Evolutionary conservation across 805 yeast genomes (phyloP).

Genomic region (Pichia thaimueangensis): DNA sequence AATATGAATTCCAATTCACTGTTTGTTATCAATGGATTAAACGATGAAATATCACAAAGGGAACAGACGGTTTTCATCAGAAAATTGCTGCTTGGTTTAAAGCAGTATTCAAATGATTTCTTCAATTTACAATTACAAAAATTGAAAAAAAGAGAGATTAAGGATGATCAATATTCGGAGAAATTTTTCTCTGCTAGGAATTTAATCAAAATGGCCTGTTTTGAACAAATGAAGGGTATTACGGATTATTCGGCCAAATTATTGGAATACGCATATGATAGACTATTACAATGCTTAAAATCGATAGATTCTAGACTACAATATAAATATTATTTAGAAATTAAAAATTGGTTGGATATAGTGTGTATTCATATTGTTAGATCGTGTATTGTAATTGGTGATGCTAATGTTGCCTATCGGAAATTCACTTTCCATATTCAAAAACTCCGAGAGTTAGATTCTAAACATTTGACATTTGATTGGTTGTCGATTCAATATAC

Average conservation of each 20-base stretch:
- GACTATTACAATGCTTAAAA: slow-evolving; percentile 36
- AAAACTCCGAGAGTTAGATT: slow-evolving; percentile 32
- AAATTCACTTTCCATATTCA: slow-evolving; percentile 61
- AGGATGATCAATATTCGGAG: slow-evolving; percentile 20
- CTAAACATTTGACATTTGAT: slow-evolving; percentile 11
- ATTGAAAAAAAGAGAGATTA: slow-evolving; percentile 33
- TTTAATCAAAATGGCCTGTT: slow-evolving; percentile 42
- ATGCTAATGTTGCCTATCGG: slow-evolving; percentile 50
- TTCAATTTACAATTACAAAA: slow-evolving; percentile 36
- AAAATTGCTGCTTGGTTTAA: slow-evolving; percentile 33
- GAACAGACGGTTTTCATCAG: slow-evolving; percentile 27
- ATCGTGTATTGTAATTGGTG: slow-evolving; percentile 51
- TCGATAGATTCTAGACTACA: slow-evolving; percentile 18
- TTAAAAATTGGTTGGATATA: slow-evolving; percentile 50
- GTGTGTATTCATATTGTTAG: slow-evolving; percentile 58
- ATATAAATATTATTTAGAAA: slow-evolving; percentile 34
- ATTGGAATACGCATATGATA: slow-evolving; percentile 49
- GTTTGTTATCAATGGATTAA: slow-evolving; percentile 5
- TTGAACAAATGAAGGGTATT: slow-evolving; percentile 42
- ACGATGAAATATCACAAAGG: slow-evolving; percentile 6
- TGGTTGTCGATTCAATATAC: slow-evolving; percentile 65
- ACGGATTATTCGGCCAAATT: slow-evolving; percentile 43
- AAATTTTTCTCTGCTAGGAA: slow-evolving; percentile 43
- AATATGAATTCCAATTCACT: slow-evolving; percentile 4
- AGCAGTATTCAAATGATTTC: slow-evolving; percentile 38